These are phyloP conservation scores for Tricholoma furcatifolium DNA, from an alignment of 768 basidiomycete genomes.

Conservation along the genomic window DNA sequence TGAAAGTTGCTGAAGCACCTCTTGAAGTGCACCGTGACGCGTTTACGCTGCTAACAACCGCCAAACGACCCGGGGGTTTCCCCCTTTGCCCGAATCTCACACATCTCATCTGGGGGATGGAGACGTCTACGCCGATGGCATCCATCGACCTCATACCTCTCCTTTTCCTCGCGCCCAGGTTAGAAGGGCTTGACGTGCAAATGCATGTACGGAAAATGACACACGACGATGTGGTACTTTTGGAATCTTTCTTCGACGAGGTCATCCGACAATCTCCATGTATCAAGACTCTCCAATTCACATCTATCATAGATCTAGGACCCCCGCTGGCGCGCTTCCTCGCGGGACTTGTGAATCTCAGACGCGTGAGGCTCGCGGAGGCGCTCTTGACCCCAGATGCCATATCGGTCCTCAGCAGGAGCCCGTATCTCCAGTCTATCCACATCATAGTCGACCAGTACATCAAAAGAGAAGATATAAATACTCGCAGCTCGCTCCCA, in stretches of 20 bases:
- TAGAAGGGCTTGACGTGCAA: constrained; percentile 15
- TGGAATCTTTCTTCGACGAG: constrained; percentile 14
- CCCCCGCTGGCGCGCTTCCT: constrained; percentile 10
- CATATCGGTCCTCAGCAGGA: too few species aligned
- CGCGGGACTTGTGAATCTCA: neutral
- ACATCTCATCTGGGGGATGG: constrained; percentile 16
- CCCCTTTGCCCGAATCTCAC: constrained; percentile 16
- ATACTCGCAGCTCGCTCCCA: too few species aligned
- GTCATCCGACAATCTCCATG: constrained; percentile 7
- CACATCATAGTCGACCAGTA: too few species aligned
- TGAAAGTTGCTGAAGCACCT: constrained; percentile 17
- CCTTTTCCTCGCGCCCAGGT: constrained; percentile 10
- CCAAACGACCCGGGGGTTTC: constrained; percentile 10
- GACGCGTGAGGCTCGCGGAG: too few species aligned
- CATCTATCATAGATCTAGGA: constrained; percentile 9
- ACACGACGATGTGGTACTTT: constrained; percentile 13
- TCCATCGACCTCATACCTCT: constrained; percentile 13
- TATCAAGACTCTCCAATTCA: constrained; percentile 11
- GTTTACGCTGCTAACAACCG: constrained; percentile 9
- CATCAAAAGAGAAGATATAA: too few species aligned
- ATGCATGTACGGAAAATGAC: neutral
- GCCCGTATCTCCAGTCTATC: too few species aligned
- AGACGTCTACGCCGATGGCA: constrained; percentile 4
- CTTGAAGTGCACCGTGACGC: constrained; percentile 6
- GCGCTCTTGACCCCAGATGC: too few species aligned